phyloP scores from a whole-genome alignment of 768 basidiomycete genomes.

The Phanerochaete carnosa region DNA sequence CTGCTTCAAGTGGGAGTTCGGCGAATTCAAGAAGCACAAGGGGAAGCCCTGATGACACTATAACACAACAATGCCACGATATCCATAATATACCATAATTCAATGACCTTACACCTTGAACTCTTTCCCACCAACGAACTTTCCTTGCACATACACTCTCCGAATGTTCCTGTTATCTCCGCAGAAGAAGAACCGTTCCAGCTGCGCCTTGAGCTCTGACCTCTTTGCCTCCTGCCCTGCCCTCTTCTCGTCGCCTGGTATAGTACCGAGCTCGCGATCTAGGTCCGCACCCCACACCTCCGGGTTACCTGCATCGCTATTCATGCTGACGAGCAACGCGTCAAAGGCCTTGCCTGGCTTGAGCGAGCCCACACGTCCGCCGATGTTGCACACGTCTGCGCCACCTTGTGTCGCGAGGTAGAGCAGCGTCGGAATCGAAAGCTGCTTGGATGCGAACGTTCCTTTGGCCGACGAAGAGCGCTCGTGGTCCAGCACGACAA shows the following conservation, averaged over 20 bases:
- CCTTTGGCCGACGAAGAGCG: neutral
- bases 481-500: conserved; percentile 48
- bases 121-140: conserved; percentile 67
- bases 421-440: conserved; percentile 72
- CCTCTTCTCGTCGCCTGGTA: conserved; percentile 10
- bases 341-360: conserved; percentile 84
- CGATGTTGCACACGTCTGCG: conserved; percentile 75
- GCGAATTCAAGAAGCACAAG: conserved; percentile 35
- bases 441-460: conserved; percentile 53
- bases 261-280: conserved; percentile 23
- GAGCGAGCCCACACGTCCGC: conserved; percentile 72
- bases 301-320: conserved; percentile 49
- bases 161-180: conserved; percentile 85
- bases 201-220: conserved; percentile 46
- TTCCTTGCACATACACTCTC: conserved; percentile 82
- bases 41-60: conserved; percentile 5
- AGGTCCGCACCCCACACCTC: conserved; percentile 50
- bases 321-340: conserved; percentile 70
- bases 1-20: conserved; percentile 77
- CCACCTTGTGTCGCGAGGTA: conserved; percentile 93
- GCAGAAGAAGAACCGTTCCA: conserved; percentile 85
- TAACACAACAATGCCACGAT: neutral
- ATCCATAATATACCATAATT: neutral
- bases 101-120: conserved; percentile 8
- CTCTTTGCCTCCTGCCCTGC: conserved; percentile 23